Evolutionary conservation across 495 filamentous ascomycete species (phyloP), one percentile per base, ranked within the genome.

Genomic region (Rusavskia elegans): DNA sequence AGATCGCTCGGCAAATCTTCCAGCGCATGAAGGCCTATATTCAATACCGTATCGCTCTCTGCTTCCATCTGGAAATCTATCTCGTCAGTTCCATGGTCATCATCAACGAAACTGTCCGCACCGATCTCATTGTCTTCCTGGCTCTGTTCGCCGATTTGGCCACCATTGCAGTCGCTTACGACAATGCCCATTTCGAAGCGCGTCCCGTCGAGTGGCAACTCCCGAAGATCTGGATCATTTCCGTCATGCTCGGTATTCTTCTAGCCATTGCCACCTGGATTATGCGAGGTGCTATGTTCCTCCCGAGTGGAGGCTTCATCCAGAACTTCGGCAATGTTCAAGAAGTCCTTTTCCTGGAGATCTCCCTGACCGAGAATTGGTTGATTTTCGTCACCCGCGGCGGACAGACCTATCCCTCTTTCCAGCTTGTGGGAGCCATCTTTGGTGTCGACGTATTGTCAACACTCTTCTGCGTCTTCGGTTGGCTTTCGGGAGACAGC

Each of bases 21-120:
- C 82, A 85, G 72, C 82, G 82, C 60, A 85, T 85, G 82, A 85
- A 85, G 76, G 76, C 81, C 36, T 85, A 85, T 63, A 84, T 85
- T 55, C 81, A 85, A 66, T 85, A 85, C 71, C 82, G 82, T 78
- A 85, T 85, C 61, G 82, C 82, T 52, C 77, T 85, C 53, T 85
- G 82, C 67, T 71, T 85, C 48, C 82, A 85, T 68, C 68, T 85
- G 60, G 82, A 85, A 70, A 77, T 85, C 62, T 85, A 84, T 72
- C 71, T 85, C n/a, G 80, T 84, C 56, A 82, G 81, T 55, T 82
- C 80, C 46, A 84, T 84, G 78, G 75, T 84, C 69, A 83, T 84
- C 71, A 80, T 85, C 68, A 72, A 83, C 61, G 81, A 84, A 70
- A 83, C 80, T 60, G 73, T 85, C 58, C 66, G 68, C 54, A 71